Percentiles rank a stretch among this genome's conserved stretches.
These are phyloP conservation scores for Botrytis pseudocinerea DNA, from an alignment of 2,329 filamentous ascomycete genomes.

Conservation along the genomic window DNA sequence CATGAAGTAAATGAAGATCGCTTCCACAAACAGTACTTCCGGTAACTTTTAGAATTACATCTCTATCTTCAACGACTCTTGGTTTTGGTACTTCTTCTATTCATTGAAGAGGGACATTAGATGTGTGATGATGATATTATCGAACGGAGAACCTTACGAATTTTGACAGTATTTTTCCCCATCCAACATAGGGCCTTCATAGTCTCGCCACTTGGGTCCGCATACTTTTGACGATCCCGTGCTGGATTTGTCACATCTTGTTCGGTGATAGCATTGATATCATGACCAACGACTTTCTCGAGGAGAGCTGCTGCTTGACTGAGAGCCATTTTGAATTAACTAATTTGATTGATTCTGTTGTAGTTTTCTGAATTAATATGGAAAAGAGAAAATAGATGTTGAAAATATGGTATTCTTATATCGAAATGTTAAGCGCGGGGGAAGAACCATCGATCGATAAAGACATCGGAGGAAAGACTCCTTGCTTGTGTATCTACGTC, in stretches of 20 bases:
- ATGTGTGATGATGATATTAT: slow-evolving; percentile 6
- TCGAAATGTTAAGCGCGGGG: not conserved
- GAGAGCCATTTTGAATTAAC: slow-evolving; percentile 50
- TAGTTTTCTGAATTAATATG: not conserved
- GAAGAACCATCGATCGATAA: not conserved
- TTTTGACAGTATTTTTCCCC: slow-evolving; percentile 74
- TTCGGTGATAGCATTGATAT: slow-evolving; percentile 60
- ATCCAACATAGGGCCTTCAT: slow-evolving; percentile 85
- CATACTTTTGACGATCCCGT: slow-evolving; percentile 50
- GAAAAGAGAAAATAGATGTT: not conserved
- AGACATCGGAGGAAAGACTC: slow-evolving; percentile 2
- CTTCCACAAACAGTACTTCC: slow-evolving; percentile 42
- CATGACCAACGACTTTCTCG: slow-evolving; percentile 70
- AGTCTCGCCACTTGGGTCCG: slow-evolving; percentile 53
- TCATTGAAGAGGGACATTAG: not conserved
- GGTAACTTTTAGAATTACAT: slow-evolving; percentile 78
- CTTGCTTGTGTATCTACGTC: slow-evolving; percentile 2
- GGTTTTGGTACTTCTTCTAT: slow-evolving; percentile 67
- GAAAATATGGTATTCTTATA: not conserved
- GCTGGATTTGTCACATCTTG: slow-evolving; percentile 71
- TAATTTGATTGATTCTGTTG: not conserved
- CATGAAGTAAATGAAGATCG: slow-evolving; percentile 44
- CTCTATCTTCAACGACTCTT: slow-evolving; percentile 68
- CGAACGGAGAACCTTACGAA: slow-evolving; percentile 48
- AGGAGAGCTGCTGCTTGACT: slow-evolving; percentile 66